Evolutionary conservation across 1,284 basidiomycete genomes (phyloP).

Genomic region (Schizophyllum amplum): DNA sequence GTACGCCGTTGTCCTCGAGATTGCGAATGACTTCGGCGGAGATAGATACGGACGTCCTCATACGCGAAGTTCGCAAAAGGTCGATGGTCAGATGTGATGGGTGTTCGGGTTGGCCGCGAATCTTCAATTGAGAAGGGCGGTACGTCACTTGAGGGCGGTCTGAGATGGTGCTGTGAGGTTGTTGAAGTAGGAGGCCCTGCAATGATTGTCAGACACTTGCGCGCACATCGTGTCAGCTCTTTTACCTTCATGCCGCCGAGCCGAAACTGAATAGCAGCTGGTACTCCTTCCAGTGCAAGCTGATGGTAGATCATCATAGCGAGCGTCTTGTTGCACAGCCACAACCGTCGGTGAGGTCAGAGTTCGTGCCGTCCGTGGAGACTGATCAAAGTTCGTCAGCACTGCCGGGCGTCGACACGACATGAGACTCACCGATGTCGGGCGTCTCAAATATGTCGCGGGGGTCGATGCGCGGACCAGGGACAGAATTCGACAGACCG

Average conservation of each 20-base stretch:
- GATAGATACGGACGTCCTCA: conserved; percentile 26
- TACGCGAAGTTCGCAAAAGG: conserved; percentile 27
- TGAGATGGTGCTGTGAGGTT: conserved; percentile 12
- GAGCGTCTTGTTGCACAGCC: conserved; percentile 27
- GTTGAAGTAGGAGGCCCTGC: conserved; percentile 23
- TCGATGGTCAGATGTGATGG: conserved; percentile 30
- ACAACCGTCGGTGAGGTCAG: conserved; percentile 38
- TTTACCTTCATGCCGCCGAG: conserved; percentile 27
- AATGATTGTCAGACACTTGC: background rate
- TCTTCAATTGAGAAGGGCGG: conserved; percentile 35
- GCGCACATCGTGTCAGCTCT: background rate
- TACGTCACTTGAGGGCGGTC: conserved; percentile 23
- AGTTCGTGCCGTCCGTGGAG: conserved; percentile 12
- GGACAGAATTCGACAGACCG: conserved; percentile 31
- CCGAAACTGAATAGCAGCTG: conserved; percentile 33
- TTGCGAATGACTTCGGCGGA: conserved; percentile 37
- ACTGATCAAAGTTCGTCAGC: conserved; percentile 6
- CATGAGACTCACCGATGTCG: conserved; percentile 24
- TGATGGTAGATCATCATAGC: conserved; percentile 20
- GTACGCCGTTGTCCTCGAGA: conserved; percentile 37
- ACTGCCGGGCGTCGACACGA: background rate
- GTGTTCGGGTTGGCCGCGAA: conserved; percentile 16
- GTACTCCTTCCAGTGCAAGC: conserved; percentile 21
- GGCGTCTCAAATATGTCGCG: conserved; percentile 17
- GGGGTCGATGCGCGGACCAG: conserved; percentile 22